Evolutionary conservation across 495 filamentous ascomycete species (phyloP).

Genomic region (Pseudoneurospora amorphoporcata): DNA sequence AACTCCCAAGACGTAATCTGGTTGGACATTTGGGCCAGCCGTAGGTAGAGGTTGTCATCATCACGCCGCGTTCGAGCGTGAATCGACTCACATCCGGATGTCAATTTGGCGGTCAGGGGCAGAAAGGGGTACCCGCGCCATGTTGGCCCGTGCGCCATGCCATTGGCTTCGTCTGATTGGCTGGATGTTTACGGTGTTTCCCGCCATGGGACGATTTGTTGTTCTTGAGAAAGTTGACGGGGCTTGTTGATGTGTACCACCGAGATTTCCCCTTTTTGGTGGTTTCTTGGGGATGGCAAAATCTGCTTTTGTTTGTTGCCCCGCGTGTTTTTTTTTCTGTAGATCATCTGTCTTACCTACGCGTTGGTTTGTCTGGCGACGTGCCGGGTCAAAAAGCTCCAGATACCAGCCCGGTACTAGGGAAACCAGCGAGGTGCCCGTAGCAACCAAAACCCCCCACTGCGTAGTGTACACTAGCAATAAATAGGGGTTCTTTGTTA

Average conservation of each 20-base stretch:
- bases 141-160: not conserved
- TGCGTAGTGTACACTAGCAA: not conserved
- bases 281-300: not conserved
- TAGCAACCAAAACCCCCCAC: not conserved
- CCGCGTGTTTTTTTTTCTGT: not conserved
- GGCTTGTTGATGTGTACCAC: not conserved
- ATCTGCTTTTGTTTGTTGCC: not conserved
- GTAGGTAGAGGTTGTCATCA: not conserved
- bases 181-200: conserved; percentile 8
- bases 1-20: not conserved
- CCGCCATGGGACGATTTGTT: conserved; percentile 17
- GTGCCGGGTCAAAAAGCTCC: not conserved
- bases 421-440: not conserved
- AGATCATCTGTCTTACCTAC: not conserved
- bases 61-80: not conserved
- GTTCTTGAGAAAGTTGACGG: not conserved
- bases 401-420: not conserved
- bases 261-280: not conserved
- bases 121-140: not conserved
- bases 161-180: conserved; percentile 10
- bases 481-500: not conserved
- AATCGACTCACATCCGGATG: conserved; percentile 23
- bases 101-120: conserved; percentile 21
- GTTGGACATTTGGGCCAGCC: not conserved
- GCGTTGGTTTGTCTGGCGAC: not conserved